Base-by-base conservation (phyloP, 352 stramenopile genomes). In the Pythium coloratum region DNA sequence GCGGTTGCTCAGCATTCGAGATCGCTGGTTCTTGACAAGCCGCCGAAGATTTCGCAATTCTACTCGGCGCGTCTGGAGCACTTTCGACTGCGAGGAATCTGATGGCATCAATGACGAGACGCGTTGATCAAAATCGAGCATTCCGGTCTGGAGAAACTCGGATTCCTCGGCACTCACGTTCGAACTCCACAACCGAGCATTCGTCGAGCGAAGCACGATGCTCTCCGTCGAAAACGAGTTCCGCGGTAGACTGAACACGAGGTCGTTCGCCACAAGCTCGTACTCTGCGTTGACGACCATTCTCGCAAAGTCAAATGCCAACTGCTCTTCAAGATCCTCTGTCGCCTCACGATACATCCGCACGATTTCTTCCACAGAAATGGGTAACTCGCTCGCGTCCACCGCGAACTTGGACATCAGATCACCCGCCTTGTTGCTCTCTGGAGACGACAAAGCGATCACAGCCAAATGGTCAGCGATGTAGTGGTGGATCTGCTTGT, bases 401-500 rank as follows among this genome's bases (percentile, higher is more conserved):
- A 76, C 59, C 16, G 47, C 58, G 62, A 71, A 75, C 20, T 68
- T 75, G 14, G 24, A 16, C 55, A 65, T 66, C 46, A 70, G 18
- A 0, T 54, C 34, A 10, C 30, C 49, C 24, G 51, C 68, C 46
- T 65, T 20, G 28, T 69, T 49, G 28, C n/a, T 42, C n/a, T 49
- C 46, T 60, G 56, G 49, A 12, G 8, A 57, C 6, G 20, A 4
- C 6, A 2, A 28, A 8, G 6, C 8, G 4, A 24, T 59, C 38
- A 9, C 20, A 1, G 24, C 49, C 10, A 92, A 24, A 50, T 93
- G 80, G 50, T 95, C 86, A 50, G 73, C 51, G 20, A 93, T 30
- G 58, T 88, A 94, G 60, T 94, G 84, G 16, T 91, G 73, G 46
- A 93, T 90, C 64, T 96, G 88, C 59, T 96, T 96, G 75, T 90